A percentile compares a stretch with the other conserved stretches of the same genome.
phyloP scores from a whole-genome alignment of 768 basidiomycete genomes.

The Mrakia frigida region DNA sequence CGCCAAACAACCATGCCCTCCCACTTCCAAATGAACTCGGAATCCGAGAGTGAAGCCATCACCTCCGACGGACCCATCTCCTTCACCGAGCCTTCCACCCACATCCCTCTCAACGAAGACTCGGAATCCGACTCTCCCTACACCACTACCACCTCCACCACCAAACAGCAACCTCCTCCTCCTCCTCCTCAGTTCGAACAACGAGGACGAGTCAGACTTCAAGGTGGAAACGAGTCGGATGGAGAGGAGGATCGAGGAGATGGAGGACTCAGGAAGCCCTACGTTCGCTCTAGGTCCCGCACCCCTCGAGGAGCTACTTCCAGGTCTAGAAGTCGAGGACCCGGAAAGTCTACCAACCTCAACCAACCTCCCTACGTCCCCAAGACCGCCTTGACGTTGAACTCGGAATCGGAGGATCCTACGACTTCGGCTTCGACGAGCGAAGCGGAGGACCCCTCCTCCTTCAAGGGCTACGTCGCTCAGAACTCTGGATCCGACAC shows the following conservation, averaged over 20 bases:
- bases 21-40: background rate
- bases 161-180: background rate
- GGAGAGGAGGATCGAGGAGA: background rate
- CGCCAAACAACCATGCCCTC: background rate
- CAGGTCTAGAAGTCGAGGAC: background rate
- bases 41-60: background rate
- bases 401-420: slow-evolving; percentile 7
- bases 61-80: background rate
- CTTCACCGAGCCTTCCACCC: background rate
- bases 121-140: slow-evolving; percentile 14
- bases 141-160: background rate
- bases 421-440: background rate
- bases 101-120: slow-evolving; percentile 14
- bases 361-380: background rate
- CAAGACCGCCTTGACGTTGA: background rate
- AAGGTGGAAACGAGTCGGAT: background rate
- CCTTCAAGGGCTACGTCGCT: background rate
- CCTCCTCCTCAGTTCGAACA: background rate
- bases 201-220: slow-evolving; percentile 10
- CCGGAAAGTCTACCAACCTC: background rate
- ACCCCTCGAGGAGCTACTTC: slow-evolving; percentile 10
- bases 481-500: slow-evolving; percentile 16
- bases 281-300: background rate
- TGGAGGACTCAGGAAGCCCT: background rate
- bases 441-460: background rate